Conservation (phyloP, 2,329 filamentous ascomycete species). For the Thermothelomyces thermophilus region DNA sequence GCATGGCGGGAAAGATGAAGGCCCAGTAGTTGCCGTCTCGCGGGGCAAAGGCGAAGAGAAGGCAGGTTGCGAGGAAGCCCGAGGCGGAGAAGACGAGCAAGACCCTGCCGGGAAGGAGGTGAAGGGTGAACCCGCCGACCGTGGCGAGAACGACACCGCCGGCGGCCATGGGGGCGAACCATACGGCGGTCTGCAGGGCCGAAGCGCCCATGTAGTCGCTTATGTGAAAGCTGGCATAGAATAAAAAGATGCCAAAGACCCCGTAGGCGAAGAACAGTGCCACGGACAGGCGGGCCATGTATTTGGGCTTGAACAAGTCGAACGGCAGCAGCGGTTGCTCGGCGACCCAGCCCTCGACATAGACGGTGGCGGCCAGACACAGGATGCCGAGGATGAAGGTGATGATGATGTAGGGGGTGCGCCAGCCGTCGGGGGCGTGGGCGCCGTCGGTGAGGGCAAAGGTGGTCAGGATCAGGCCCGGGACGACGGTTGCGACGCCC, state of each 20-base stretch:
- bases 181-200: constrained; percentile 59
- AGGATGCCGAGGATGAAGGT: constrained; percentile 58
- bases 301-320: constrained; percentile 62
- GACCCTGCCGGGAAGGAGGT: constrained; percentile 56
- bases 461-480: constrained; percentile 61
- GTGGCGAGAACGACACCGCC: constrained; percentile 62
- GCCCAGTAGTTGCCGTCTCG: constrained; percentile 61
- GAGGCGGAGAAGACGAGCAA: constrained; percentile 56
- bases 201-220: constrained; percentile 51
- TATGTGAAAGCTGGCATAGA: constrained; percentile 65
- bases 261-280: constrained; percentile 63
- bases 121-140: constrained; percentile 59
- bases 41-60: constrained; percentile 61
- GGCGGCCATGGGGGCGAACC: constrained; percentile 60
- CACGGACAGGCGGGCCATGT: constrained; percentile 57
- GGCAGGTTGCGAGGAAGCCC: constrained; percentile 50
- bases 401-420: constrained; percentile 64
- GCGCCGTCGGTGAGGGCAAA: constrained; percentile 70
- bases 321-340: constrained; percentile 61
- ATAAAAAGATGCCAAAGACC: constrained; percentile 59
- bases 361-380: constrained; percentile 54
- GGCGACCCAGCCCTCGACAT: constrained; percentile 66
- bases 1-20: constrained; percentile 64
- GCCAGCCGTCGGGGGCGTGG: constrained; percentile 63
- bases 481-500: constrained; percentile 54